Evolutionary conservation across 352 stramenopile genomes (phyloP), one percentile per base, ranked within the genome.

Genomic region (Blastocystis sp.): DNA sequence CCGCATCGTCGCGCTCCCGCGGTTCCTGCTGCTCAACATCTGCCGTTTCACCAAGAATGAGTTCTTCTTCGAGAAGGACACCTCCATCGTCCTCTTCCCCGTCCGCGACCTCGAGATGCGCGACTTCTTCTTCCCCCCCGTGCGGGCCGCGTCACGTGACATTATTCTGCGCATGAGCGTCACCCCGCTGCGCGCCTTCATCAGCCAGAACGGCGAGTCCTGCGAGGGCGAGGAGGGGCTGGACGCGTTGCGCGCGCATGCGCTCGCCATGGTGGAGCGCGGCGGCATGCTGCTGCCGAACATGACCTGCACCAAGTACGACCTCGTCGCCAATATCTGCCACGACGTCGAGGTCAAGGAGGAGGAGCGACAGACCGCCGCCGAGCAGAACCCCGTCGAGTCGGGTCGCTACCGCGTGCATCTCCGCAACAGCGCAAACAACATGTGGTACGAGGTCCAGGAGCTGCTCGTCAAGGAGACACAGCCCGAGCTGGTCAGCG

Each of bases 51-150:
- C 93, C 42, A 92, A 92, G 29, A 99, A 98, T 90, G 94, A 96
- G 64, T 99, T 98, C 87, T 97, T 95, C 76, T 90, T 93, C 0
- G 96, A 99, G 90, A 99, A 99, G 89, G 99, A 99, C 88, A 94
- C 95, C 34, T 98, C 96, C 9, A 98, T 99, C 89, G 96, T 99
- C 7, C 96, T 96, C 42, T 98, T 99, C 86, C 96, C 95, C 4
- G 93, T 99, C 38, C 97, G 97, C 88, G 98, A 98, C 88, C 90
- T 99, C 24, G 95, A 99, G 88, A 89, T 99, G 53, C 91, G 89
- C 8, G 91, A 96, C 63, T 96, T 95, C 86, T 67, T 95, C 44
- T 90, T 90, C 57, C 86, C 92, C 38, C 88, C 40, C 0, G n/a
- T 34, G 2, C 42, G 24, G 18, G 40, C 42, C 27, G 49, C 61